A percentile compares a stretch with the other conserved stretches of the same genome.
Evolutionary conservation across 148 eudicot genomes (phyloP).

Genomic region (Rheum nobile): DNA sequence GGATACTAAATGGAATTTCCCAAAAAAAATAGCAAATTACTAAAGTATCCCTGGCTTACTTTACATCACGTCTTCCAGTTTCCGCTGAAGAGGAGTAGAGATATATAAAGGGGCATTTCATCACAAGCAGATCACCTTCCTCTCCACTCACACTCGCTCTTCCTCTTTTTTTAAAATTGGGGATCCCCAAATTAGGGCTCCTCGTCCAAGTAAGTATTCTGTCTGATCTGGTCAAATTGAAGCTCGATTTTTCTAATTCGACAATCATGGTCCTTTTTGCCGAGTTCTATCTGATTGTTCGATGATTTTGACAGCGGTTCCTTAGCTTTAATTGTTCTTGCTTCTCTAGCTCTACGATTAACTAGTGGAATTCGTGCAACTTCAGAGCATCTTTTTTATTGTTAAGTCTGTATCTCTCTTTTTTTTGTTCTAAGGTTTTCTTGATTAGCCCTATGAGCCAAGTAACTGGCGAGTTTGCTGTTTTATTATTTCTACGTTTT

Average conservation of each 20-base stretch:
- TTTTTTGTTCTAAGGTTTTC: not conserved
- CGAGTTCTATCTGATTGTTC: not conserved
- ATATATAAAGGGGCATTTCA: not conserved
- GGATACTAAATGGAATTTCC: no score
- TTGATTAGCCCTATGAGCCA: not conserved
- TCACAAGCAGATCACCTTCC: not conserved
- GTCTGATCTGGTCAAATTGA: not conserved
- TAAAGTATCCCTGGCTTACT: not conserved
- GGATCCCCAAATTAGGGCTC: constrained; percentile 47
- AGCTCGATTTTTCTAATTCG: not conserved
- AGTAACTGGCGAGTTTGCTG: not conserved
- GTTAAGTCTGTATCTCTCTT: not conserved
- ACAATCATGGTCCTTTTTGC: not conserved
- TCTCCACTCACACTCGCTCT: constrained; percentile 13
- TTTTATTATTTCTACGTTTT: not conserved
- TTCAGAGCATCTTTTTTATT: not conserved
- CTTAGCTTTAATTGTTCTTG: not conserved
- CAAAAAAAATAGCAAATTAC: no score
- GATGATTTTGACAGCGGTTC: not conserved
- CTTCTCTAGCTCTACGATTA: not conserved
- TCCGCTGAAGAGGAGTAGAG: not conserved
- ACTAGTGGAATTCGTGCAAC: not conserved
- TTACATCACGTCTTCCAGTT: not conserved
- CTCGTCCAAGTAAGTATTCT: not conserved
- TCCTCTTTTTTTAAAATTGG: constrained; percentile 13